A percentile compares a stretch with the other conserved stretches of the same genome.
Conservation (phyloP, 1,139 yeast species). For the Yarrowia galli region DNA sequence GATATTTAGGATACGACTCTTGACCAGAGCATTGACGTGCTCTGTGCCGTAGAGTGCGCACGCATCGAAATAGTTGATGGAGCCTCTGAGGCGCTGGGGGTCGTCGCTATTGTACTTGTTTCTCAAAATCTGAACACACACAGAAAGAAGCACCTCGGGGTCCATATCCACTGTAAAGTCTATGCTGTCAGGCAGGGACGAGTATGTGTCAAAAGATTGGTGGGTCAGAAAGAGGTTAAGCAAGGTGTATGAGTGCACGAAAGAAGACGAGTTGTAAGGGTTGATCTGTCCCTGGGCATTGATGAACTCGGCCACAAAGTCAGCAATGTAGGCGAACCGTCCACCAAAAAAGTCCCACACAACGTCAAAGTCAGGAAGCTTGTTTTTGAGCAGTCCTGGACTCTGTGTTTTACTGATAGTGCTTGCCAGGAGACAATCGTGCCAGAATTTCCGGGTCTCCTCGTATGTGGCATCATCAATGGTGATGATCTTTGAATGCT, state of each 20-base stretch:
- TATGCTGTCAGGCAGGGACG: constrained; percentile 35
- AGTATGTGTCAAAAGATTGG: constrained; percentile 39
- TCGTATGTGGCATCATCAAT: constrained; percentile 42
- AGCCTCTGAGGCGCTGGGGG: constrained; percentile 3
- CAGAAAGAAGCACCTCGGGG: constrained; percentile 31
- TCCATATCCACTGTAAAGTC: constrained; percentile 35
- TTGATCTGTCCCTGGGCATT: constrained; percentile 42
- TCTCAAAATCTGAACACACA: constrained; percentile 29
- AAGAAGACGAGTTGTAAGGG: constrained; percentile 41
- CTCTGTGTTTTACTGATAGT: constrained; percentile 42
- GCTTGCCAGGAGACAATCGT: constrained; percentile 40
- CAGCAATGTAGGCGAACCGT: constrained; percentile 42
- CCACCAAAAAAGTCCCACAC: constrained; percentile 44
- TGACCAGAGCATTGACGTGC: constrained; percentile 40
- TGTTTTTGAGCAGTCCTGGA: constrained; percentile 42
- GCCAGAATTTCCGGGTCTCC: constrained; percentile 40
- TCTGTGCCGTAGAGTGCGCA: constrained; percentile 41
- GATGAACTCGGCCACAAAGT: constrained; percentile 43
- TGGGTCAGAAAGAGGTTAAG: constrained; percentile 40
- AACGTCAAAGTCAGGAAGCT: constrained; percentile 41
- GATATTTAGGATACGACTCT: constrained; percentile 41
- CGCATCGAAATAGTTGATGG: constrained; percentile 40
- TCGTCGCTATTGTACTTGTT: background rate
- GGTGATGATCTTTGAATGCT: constrained; percentile 42
- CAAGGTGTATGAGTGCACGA: constrained; percentile 41